Base-by-base conservation (phyloP, 106 monocot species). In the Iris macrosiphon region DNA sequence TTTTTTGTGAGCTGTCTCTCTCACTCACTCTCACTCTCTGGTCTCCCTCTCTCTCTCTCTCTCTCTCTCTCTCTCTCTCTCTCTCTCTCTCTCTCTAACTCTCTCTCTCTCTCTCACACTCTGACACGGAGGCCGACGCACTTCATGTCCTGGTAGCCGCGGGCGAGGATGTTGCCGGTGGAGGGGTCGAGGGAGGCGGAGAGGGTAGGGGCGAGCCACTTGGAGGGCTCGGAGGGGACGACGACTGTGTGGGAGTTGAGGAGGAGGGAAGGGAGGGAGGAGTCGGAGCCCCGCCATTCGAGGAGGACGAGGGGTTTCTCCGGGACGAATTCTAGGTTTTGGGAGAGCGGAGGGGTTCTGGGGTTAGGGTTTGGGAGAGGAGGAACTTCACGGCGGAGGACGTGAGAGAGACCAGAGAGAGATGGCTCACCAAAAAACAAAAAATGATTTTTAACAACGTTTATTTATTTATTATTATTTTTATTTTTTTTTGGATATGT, bases 131-230 rank as follows among this genome's bases (percentile, higher is more conserved):
- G 61, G 11, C 79, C 79, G 34, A 98, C 87, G 55, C 73, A 98
- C 77, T 98, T 98, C 96, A 98, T 98, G 73, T 98, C 96, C 80
- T 98, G 96, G 0, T 90, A 77, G 18, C 96, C 96, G 24, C 90
- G 82, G 30, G 96, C 86, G 71, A 70, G 75, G 66, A 98, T 67
- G 46, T 49, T 45, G 4, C 81, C 77, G 32, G 57, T 40, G 18
- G 58, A 29, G 34, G 69, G 32, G 33, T 69, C 73, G 9, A 83
- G 12, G 31, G 68, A 33, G 45, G 89, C 95, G 52, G 90, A 73
- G 72, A 96, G 86, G 28, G 93, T 87, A 5, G 70, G 73, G 49
- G 65, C 58, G 21, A 41, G 17, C 96, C 96, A 98, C 77, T 98
- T 98, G 70, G 53, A 56, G 42, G 83, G 55, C 61, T 98, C 90